These are phyloP conservation scores for Arctium minus DNA, from an alignment of 129 eudicot genomes.

Conservation along the genomic window DNA sequence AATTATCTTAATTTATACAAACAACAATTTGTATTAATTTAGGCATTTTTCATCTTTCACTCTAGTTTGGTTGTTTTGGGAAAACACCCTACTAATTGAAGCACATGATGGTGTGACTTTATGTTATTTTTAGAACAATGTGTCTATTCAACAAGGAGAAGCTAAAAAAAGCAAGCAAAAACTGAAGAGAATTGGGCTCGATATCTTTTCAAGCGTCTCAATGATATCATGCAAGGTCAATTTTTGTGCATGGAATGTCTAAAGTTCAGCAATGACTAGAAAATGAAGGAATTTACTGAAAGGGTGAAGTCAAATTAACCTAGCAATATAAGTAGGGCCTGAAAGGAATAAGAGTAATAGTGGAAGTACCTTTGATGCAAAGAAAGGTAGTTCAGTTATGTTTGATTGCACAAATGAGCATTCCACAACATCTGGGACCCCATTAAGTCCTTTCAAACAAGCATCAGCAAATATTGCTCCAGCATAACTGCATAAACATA, in stretches of 20 bases:
- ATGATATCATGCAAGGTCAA: background rate
- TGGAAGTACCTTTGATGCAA: constrained; percentile 80
- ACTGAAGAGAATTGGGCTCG: too few species aligned
- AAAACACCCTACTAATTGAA: background rate
- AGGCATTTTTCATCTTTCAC: background rate
- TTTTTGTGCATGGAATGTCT: background rate
- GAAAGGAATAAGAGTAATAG: background rate
- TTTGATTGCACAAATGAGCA: constrained; percentile 88
- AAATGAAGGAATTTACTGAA: background rate
- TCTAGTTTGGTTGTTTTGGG: background rate
- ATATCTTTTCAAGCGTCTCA: background rate
- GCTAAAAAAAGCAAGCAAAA: background rate
- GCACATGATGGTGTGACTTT: background rate
- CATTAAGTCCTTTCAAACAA: constrained; percentile 97
- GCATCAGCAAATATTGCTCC: constrained; percentile 99
- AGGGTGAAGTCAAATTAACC: background rate
- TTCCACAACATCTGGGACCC: constrained; percentile 97
- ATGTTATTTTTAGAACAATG: background rate
- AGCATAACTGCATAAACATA: constrained; percentile 66
- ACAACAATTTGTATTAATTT: background rate
- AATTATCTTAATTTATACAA: too few species aligned
- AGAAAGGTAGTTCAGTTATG: constrained; percentile 87
- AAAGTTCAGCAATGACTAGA: constrained; percentile 1
- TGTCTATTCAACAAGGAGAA: background rate
- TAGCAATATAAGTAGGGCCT: background rate